Evolutionary conservation across 2,329 filamentous ascomycete species (phyloP).

Genomic region (Fusarium mangiferae): DNA sequence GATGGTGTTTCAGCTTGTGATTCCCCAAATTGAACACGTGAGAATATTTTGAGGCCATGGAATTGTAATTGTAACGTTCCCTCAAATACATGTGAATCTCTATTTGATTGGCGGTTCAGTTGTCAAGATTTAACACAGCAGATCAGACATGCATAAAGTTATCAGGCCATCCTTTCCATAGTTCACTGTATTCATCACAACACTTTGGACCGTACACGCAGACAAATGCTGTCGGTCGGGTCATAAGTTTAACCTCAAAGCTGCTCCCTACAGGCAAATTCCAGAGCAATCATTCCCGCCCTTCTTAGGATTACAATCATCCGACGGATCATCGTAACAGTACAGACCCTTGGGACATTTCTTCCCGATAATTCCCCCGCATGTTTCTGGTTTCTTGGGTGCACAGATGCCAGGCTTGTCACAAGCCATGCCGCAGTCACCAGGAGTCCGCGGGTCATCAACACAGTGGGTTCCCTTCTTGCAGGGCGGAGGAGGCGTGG

Average conservation of each 20-base stretch:
- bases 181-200: background rate
- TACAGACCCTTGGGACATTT: constrained; percentile 43
- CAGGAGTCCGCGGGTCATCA: constrained; percentile 48
- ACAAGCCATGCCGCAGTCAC: constrained; percentile 49
- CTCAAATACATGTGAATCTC: fast-evolving
- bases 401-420: constrained; percentile 50
- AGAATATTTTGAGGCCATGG: background rate
- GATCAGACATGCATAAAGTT: background rate
- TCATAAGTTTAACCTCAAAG: no score
- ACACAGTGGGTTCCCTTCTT: constrained; percentile 41
- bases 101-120: no score
- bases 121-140: background rate
- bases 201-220: background rate
- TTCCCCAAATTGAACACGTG: background rate
- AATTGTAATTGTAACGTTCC: background rate
- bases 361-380: constrained; percentile 42
- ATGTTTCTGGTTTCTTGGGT: constrained; percentile 31
- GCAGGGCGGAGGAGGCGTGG: constrained; percentile 41
- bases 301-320: constrained; percentile 43
- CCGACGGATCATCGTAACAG: constrained; percentile 46
- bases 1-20: constrained; percentile 1
- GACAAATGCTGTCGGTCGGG: background rate
- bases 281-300: constrained; percentile 48
- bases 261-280: constrained; percentile 42
- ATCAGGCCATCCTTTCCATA: background rate